Base-by-base conservation (phyloP, 2,329 filamentous ascomycete genomes). In the Thielaviopsis ethacetica region DNA sequence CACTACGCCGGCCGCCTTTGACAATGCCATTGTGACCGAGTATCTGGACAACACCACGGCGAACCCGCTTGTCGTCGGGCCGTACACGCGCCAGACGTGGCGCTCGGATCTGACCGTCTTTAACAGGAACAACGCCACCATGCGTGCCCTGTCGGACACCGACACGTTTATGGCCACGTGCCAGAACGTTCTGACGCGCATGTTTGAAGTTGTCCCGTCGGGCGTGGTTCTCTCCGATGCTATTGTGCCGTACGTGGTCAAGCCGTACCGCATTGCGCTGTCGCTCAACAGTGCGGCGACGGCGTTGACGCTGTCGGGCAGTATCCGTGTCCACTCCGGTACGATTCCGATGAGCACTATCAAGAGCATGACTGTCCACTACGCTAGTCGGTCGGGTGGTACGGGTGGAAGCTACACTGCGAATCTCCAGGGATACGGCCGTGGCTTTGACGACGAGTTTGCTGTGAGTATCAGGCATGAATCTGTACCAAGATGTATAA, bases 381-480 rank as follows among this genome's bases (percentile, higher is more conserved):
- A 82, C 68, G 81, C 76, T 67, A 74, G 81, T 64, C 74, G 80
- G 22, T 72, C 67, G 51, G 80, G 80, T 5, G 72, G 71, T 1
- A 68, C 68, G 22, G 67, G 59, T 7, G 59, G 51, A 19, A 60
- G 53, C 41, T 57, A 60, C 22, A 54, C 52, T 17, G 15, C 59
- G 2, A 55, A 44, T 12, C 17, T 60, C 6, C 59, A 60, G 44
- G 59, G 59, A 21, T 60, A 68, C n/a, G 78, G 77, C 59, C 73
- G 70, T 50, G 81, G 81, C 1, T 80, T 84, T 57, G 81, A 84
- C 65, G 80, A 84, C 61, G 77, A 70, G 9, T 84, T 84, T 65
- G 71, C 72, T 57, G 62, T 63, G 57, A 50, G 60, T 54, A 30
- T 50, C 9, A 15, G n/a, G n/a, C 17, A 22, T 34, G 17, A 6